Percentiles rank a stretch among this genome's conserved stretches.
These are phyloP conservation scores for Hymenoscyphus albidus DNA, from an alignment of 2,329 filamentous ascomycete genomes.

Conservation along the genomic window DNA sequence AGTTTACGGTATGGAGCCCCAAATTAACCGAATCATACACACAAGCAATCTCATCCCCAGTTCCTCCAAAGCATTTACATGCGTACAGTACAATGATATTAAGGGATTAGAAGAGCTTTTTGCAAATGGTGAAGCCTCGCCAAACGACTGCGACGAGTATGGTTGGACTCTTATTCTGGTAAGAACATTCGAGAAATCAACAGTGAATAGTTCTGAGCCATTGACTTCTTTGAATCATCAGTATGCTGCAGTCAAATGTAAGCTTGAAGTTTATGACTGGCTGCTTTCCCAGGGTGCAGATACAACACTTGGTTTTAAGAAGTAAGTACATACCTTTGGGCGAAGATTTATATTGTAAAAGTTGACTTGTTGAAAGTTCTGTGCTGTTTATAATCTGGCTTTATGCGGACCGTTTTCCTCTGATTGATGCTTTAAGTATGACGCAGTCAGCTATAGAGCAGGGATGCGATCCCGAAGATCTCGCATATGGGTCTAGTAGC, in stretches of 20 bases:
- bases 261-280: not conserved
- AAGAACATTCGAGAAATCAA: not conserved
- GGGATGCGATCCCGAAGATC: not conserved
- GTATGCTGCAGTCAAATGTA: not conserved
- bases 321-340: not conserved
- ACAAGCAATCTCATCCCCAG: not conserved
- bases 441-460: not conserved
- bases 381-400: not conserved
- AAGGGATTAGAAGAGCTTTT: not conserved
- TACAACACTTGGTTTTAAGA: not conserved
- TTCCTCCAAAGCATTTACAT: not conserved
- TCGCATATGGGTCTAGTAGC: not conserved
- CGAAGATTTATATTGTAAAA: not conserved
- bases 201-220: not conserved
- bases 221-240: not conserved
- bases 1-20: not conserved
- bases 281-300: not conserved
- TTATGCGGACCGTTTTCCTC: accelerated
- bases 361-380: not conserved
- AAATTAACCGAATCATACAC: not conserved
- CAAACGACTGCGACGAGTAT: not conserved
- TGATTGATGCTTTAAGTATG: not conserved
- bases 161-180: not conserved
- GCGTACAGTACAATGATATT: not conserved
- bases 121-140: not conserved